A percentile compares a stretch with the other conserved stretches of the same genome.
phyloP scores from a whole-genome alignment of 148 eudicot genomes.

The Persicaria tinctoria region DNA sequence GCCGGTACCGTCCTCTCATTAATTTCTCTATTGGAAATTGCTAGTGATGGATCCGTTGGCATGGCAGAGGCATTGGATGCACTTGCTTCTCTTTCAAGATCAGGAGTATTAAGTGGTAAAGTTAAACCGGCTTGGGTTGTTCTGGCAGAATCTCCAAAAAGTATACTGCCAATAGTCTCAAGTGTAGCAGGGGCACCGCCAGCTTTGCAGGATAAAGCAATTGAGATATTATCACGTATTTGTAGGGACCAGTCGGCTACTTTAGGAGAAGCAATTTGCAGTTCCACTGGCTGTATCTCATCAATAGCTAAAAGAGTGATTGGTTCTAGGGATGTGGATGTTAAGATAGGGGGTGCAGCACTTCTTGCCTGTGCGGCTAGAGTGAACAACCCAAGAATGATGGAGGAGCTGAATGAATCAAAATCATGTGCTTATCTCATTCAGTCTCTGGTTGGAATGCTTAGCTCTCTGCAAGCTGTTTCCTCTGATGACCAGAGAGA shows the following conservation, averaged over 20 bases:
- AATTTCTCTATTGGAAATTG: constrained; percentile 65
- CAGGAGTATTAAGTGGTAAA: constrained; percentile 44
- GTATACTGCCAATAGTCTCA: constrained; percentile 66
- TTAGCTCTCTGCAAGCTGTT: constrained; percentile 30
- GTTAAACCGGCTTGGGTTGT: constrained; percentile 72
- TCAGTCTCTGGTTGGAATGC: constrained; percentile 78
- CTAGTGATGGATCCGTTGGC: constrained; percentile 46
- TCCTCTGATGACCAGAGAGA: constrained; percentile 32
- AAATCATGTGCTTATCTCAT: constrained; percentile 43
- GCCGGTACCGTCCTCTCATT: constrained; percentile 80
- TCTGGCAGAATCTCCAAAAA: constrained; percentile 62
- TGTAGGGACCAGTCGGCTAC: constrained; percentile 53
- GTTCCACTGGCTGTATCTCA: constrained; percentile 61
- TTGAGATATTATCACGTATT: constrained; percentile 76
- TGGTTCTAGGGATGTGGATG: constrained; percentile 47
- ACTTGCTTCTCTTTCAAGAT: constrained; percentile 64
- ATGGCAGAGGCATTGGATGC: constrained; percentile 85
- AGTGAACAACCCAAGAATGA: constrained; percentile 56
- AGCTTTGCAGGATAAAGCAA: constrained; percentile 76
- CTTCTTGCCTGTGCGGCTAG: constrained; percentile 81
- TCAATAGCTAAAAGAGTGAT: constrained; percentile 75
- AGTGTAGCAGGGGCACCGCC: constrained; percentile 62
- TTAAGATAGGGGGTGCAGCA: constrained; percentile 80
- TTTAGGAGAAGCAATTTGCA: constrained; percentile 57
- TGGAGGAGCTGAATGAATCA: constrained; percentile 63